Conservation (phyloP, 495 filamentous ascomycete genomes). For the Clavariopsis aquatica region DNA sequence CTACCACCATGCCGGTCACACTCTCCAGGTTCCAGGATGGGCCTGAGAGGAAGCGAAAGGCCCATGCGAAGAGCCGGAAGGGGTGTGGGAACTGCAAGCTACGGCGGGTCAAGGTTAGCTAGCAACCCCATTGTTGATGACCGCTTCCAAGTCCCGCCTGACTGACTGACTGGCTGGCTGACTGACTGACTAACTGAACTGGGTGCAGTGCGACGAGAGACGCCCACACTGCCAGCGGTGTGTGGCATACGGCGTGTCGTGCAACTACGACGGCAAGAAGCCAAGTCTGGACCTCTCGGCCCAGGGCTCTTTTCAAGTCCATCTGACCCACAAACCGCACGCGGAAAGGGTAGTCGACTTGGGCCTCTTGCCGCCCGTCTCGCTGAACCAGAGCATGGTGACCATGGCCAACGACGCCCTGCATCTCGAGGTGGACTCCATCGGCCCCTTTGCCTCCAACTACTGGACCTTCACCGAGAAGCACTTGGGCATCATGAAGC, state of each 20-base stretch:
- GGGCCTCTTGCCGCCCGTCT: conserved; percentile 4
- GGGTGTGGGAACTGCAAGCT: conserved; percentile 55
- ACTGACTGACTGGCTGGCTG: background rate
- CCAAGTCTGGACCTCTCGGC: conserved; percentile 44
- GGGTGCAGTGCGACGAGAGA: conserved; percentile 55
- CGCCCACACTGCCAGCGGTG: conserved; percentile 50
- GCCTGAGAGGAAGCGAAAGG: conserved; percentile 42
- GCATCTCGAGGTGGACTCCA: background rate
- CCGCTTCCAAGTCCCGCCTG: too few species aligned
- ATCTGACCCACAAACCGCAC: conserved; percentile 1
- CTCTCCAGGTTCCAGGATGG: conserved; percentile 10
- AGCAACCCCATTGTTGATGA: too few species aligned
- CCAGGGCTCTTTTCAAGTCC: conserved; percentile 40
- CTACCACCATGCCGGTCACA: background rate
- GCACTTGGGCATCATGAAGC: conserved; percentile 40
- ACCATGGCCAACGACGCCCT: conserved; percentile 8
- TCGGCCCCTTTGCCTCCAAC: background rate
- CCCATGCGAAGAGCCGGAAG: conserved; percentile 48
- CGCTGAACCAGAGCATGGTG: conserved; percentile 11
- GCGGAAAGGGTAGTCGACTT: background rate
- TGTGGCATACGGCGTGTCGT: conserved; percentile 47
- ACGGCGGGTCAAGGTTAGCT: conserved; percentile 50
- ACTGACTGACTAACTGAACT: background rate
- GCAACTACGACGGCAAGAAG: conserved; percentile 44
- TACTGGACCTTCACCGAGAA: conserved; percentile 19